Evolutionary conservation across 768 basidiomycete genomes (phyloP), one percentile per base, ranked within the genome.

Genomic region (Boletellus sp.): DNA sequence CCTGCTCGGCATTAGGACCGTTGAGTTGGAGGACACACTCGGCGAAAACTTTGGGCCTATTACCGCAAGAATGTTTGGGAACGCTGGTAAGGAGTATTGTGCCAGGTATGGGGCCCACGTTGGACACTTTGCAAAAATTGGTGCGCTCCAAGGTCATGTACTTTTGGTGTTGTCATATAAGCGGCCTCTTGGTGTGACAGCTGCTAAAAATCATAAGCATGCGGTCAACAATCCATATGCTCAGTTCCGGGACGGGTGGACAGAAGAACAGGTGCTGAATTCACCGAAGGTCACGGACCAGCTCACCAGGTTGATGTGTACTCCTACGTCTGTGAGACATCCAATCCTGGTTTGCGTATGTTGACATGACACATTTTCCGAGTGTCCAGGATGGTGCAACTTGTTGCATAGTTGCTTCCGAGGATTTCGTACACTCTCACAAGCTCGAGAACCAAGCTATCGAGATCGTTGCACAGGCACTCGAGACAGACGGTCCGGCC

Each of bases 391-490:
- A 87, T 55, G 84, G 84, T 17, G 84, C 86, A 23, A 84, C 85
- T 4, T 84, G 83, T 58, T 86, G 84, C 51, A 76, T 92, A 50
- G 74, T 92, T 20, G 87, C 84, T 15, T 87, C 86, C 0, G 89
- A 90, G 64, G 78, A 77, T 31, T 91, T 91, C 57, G 86, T 91
- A 6, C 83, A 78, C 41, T 65, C 70, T 4, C 82, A 90, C 60
- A 70, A 73, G 19, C 78, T 90, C 9, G 83, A 90, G 68, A 91
- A 90, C 59, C 89, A 92, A 60, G 88, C 87, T 8, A 87, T 90
- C 48, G 90, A 92, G 61, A 82, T 93, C 35, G 81, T 86, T 19
- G 77, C 81, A 0, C 77, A 78, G 52, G 76, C 74, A 2, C 67
- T 90, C 34, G 70, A 73, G 23, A 92, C 90, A 0, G 90, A 91